Percentiles rank a stretch among this genome's conserved stretches.
Conservation (phyloP, 2,329 filamentous ascomycete genomes). For the Penicillium sp. region DNA sequence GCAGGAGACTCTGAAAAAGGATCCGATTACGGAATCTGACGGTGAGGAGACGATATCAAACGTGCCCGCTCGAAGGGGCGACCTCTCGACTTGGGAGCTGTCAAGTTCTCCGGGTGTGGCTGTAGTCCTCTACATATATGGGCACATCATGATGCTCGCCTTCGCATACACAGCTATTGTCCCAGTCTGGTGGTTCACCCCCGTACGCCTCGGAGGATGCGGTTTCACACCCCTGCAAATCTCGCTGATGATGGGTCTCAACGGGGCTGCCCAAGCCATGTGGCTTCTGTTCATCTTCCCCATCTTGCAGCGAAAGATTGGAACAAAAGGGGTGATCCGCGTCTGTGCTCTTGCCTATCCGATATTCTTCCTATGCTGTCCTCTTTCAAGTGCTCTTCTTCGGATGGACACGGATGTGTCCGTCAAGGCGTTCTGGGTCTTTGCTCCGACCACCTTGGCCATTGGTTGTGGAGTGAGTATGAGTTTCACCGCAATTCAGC, state of each 20-base stretch:
- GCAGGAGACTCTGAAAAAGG: constrained; percentile 56
- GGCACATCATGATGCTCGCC: constrained; percentile 65
- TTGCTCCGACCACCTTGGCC: constrained; percentile 45
- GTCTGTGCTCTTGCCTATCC: constrained; percentile 61
- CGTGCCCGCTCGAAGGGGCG: constrained; percentile 13
- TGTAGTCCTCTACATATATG: constrained; percentile 65
- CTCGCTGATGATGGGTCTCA: constrained; percentile 62
- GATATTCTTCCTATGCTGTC: constrained; percentile 57
- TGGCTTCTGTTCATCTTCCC: constrained; percentile 74
- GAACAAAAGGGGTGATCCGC: constrained; percentile 65
- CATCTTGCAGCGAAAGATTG: constrained; percentile 61
- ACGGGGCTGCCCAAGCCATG: constrained; percentile 64
- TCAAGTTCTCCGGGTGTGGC: constrained; percentile 62
- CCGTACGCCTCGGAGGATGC: constrained; percentile 61
- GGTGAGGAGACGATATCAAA: background rate
- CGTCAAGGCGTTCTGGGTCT: constrained; percentile 56
- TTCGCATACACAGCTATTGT: constrained; percentile 55
- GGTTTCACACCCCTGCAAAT: constrained; percentile 63
- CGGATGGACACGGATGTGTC: constrained; percentile 39
- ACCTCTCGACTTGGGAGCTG: constrained; percentile 43
- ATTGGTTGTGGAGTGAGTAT: constrained; percentile 66
- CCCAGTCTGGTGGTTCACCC: constrained; percentile 41
- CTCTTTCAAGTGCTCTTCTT: constrained; percentile 58
- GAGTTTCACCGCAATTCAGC: constrained; percentile 69
- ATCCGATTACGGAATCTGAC: background rate